These are phyloP conservation scores for Omphalea diandra DNA, from an alignment of 441 rosid species.

Conservation along the genomic window DNA sequence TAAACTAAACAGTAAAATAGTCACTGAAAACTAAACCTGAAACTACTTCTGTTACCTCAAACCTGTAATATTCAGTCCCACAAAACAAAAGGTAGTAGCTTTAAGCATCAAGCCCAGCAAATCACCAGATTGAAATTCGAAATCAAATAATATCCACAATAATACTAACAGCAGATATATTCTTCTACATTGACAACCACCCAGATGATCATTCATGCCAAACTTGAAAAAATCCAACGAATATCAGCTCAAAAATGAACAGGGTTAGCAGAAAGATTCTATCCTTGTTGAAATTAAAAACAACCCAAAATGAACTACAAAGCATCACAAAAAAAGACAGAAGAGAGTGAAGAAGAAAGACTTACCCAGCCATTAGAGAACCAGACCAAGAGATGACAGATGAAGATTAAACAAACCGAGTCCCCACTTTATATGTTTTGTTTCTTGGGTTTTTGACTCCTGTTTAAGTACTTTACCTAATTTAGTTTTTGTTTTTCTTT, in stretches of 20 bases:
- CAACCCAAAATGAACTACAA: background rate
- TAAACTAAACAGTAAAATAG: background rate
- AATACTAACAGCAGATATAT: no score
- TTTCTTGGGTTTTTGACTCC: background rate
- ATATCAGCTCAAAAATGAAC: background rate
- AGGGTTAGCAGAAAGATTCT: conserved; percentile 3
- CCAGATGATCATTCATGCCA: background rate
- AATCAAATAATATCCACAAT: background rate
- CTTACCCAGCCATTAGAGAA: conserved; percentile 60
- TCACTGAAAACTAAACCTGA: background rate
- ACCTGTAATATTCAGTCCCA: background rate
- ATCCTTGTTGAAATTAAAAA: background rate
- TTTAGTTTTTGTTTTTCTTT: background rate
- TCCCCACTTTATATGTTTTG: no score
- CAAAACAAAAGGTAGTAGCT: background rate
- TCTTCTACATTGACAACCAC: background rate
- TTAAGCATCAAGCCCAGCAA: background rate
- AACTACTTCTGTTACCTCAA: background rate
- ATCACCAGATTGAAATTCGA: background rate
- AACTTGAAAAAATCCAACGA: background rate
- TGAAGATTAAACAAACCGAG: conserved; percentile 21
- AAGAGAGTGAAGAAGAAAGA: background rate
- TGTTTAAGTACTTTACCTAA: background rate
- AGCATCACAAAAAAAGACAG: background rate
- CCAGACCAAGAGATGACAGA: no score